Base-by-base conservation (phyloP, 2,329 filamentous ascomycete genomes). In the Cladophialophora psammophila region DNA sequence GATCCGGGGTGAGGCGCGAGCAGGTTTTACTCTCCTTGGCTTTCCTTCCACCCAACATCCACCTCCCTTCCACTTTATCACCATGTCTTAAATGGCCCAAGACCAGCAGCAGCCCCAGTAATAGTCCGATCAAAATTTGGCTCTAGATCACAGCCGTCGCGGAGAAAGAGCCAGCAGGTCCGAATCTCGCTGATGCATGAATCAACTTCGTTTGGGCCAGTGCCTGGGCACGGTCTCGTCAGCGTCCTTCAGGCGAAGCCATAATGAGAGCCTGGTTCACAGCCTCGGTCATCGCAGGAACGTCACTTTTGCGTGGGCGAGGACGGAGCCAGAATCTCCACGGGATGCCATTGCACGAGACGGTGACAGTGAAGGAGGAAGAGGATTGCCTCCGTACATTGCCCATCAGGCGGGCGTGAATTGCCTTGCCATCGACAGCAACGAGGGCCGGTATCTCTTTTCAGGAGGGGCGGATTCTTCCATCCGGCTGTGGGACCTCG, bases 401-500 rank as follows among this genome's bases (percentile, higher is more conserved):
- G 91, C 93, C 1, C 93, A 97, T 78, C 85, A 87, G 62, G 87
- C 91, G 3, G 93, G 93, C 13, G 91, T 94, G 42, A 95, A 90
- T 75, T 88, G 90, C 45, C 81, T 97, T 48, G 88, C 91, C 0
- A 85, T 97, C 45, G 94, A 97, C 74, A 87, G 88, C 58, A 93
- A 95, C 74, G 91, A 95, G 69, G 92, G 91, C 2, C 84, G 88
- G 75, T 88, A 91, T 71, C 84, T 97, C 69, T 79, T 97, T 1
- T 96, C 94, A 0, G 94, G 92, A 3, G 93, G 94, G 35, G 90
- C 92, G 4, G 93, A 97, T 75, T 92, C 91, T 9, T 91, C 91
- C 0, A 88, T 97, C 74, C 91, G 89, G 72, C 80, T 97, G 54
- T 97, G 94, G 94, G 90, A 97, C 78, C 85, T 97, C 6, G 91